Evolutionary conservation across 148 eudicot species (phyloP).

Genomic region (Camellia lanceoleosa): DNA sequence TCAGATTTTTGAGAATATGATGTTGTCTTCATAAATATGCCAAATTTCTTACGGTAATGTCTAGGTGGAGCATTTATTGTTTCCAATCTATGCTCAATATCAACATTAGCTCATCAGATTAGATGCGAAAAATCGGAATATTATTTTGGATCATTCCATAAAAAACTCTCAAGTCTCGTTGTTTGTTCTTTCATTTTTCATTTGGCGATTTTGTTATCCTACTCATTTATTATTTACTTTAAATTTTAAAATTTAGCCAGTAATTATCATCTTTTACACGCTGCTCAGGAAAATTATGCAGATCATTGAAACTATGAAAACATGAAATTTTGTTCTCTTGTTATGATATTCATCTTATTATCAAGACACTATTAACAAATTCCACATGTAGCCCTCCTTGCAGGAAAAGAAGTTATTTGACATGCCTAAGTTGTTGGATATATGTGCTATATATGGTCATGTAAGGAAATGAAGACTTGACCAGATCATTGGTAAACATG

Average conservation of each 20-base stretch:
- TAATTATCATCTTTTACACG: background rate
- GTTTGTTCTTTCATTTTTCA: background rate
- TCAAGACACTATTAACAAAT: slow-evolving; percentile 32
- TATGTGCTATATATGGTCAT: slow-evolving; percentile 87
- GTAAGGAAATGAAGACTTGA: slow-evolving; percentile 83
- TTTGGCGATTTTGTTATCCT: background rate
- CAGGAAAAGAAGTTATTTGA: slow-evolving; percentile 91
- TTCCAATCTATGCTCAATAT: background rate
- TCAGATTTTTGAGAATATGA: background rate
- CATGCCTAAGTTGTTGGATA: slow-evolving; percentile 82
- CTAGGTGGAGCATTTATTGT: background rate
- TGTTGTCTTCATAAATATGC: background rate
- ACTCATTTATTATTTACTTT: too few species aligned
- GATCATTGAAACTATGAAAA: background rate
- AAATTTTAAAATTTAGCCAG: background rate
- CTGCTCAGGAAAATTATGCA: background rate
- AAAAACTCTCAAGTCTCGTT: background rate
- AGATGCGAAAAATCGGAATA: background rate
- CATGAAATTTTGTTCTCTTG: background rate
- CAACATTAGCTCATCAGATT: background rate
- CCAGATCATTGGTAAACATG: slow-evolving; percentile 63
- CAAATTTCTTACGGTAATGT: background rate
- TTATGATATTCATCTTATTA: background rate
- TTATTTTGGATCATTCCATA: background rate
- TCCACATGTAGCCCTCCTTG: slow-evolving; percentile 74